Evolutionary conservation across 345 rosid genomes (phyloP).

Genomic region (Populus simonii): DNA sequence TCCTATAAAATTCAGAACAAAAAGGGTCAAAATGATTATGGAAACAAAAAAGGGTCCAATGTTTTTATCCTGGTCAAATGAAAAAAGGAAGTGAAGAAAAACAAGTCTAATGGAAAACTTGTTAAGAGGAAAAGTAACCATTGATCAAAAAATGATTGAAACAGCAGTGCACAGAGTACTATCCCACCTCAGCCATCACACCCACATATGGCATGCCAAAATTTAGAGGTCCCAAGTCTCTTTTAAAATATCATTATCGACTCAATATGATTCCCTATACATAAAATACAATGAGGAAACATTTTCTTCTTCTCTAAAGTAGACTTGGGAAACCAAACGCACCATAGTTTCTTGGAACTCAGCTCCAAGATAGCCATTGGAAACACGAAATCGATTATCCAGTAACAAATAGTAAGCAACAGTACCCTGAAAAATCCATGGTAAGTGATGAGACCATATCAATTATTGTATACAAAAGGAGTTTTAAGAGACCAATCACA

Average conservation of each 20-base stretch:
- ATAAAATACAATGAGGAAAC: background rate
- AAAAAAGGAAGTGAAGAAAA: background rate
- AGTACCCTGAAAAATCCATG: slow-evolving; percentile 66
- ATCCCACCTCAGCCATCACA: background rate
- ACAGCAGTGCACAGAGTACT: background rate
- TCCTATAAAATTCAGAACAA: slow-evolving; percentile 43
- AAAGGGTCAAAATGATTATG: background rate
- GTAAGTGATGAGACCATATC: background rate
- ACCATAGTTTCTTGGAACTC: slow-evolving; percentile 76
- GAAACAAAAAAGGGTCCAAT: background rate
- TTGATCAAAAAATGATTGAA: background rate
- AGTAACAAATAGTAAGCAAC: slow-evolving; percentile 82
- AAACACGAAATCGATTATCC: slow-evolving; percentile 73
- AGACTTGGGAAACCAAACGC: slow-evolving; percentile 14
- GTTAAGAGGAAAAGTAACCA: background rate
- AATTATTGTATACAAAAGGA: background rate
- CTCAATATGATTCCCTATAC: background rate
- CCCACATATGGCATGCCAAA: background rate
- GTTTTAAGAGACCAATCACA: background rate
- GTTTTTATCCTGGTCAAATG: background rate
- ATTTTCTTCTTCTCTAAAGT: background rate
- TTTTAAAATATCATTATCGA: background rate
- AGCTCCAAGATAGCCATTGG: slow-evolving; percentile 75
- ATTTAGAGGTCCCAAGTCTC: background rate
- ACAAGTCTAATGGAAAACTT: background rate